Evolutionary conservation across 2,329 filamentous ascomycete genomes (phyloP), one percentile per base, ranked within the genome.

Genomic region (Nigrospora sphaerica): DNA sequence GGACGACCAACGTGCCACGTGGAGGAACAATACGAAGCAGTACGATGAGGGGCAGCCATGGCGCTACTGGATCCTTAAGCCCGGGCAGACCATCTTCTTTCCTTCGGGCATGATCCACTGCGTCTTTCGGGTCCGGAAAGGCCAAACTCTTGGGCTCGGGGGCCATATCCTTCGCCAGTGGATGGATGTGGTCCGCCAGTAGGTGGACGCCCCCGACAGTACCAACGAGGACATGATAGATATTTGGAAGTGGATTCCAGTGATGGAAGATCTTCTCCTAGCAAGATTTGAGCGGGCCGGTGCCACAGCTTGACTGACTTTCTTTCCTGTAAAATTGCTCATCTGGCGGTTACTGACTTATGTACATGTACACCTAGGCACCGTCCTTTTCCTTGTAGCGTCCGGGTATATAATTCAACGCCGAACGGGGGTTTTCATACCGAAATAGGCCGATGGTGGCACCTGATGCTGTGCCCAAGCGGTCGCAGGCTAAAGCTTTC

Each of bases 61-160:
- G 63, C 53, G 62, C 35, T 66, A 58, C 42, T 41, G 60, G 16
- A 48, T 65, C 9, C 56, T 66, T 13, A 54, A 56, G 44, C 60
- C 61, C 1, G 63, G 61, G 12, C 59, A 66, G 55, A 61, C 62
- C 2, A 55, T 66, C 12, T 65, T 61, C 44, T 12, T 65, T 61
- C 44, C 52, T 34, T 58, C 60, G 14, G 62, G 62, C 44, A 65
- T 58, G 10, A 59, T 66, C 39, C 62, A 66, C 50, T 61, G 61
- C 44, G 61, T 66, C 3, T 65, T 65, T 44, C 56, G 62, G 37
- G 44, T 54, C 39, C 53, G 55, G 23, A 40, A 41, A 14, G 45
- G 48, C 39, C 55, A 60, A 45, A 65, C 62, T 14, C 50, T 65
- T 9, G 62, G 62, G 12, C 54, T 64, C 16, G 59, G 62, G 34